These are phyloP conservation scores for Pseudopithomyces maydicus DNA, from an alignment of 2,329 filamentous ascomycete genomes.

Conservation along the genomic window DNA sequence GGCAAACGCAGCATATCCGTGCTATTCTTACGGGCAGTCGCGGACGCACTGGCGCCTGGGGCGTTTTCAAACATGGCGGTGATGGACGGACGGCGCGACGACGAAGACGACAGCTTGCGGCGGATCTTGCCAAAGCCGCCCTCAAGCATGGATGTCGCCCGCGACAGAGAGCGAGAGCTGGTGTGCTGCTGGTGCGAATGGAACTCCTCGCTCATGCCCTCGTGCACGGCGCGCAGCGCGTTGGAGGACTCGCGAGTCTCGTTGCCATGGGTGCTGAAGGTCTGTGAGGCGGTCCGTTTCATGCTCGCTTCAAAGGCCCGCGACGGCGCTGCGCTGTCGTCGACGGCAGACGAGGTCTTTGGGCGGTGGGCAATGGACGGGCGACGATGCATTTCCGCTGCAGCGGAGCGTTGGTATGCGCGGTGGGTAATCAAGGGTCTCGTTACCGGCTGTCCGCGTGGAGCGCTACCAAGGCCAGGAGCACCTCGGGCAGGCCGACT, in stretches of 20 bases:
- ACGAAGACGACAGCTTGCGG: conserved; percentile 39
- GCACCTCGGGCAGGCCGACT: neutral
- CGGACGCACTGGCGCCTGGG: conserved; percentile 14
- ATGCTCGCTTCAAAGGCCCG: conserved; percentile 27
- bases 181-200: conserved; percentile 24
- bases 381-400: conserved; percentile 42
- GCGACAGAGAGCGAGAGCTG: conserved; percentile 32
- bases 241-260: conserved; percentile 29
- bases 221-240: conserved; percentile 36
- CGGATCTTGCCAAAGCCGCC: conserved; percentile 41
- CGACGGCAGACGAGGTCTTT: conserved; percentile 51
- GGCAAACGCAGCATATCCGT: conserved; percentile 28
- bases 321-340: conserved; percentile 37
- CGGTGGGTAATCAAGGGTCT: neutral
- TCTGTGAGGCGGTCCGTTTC: conserved; percentile 46
- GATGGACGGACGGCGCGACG: conserved; percentile 38
- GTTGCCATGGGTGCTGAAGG: conserved; percentile 33
- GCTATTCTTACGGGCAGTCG: conserved; percentile 23
- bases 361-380: conserved; percentile 43
- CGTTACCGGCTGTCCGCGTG: neutral
- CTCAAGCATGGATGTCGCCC: conserved; percentile 33
- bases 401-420: conserved; percentile 11
- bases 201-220: conserved; percentile 24
- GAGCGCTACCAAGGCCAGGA: neutral
- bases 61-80: conserved; percentile 29